These are phyloP conservation scores for Diaporthe citrichinensis DNA, from an alignment of 2,329 filamentous ascomycete species.

Conservation along the genomic window DNA sequence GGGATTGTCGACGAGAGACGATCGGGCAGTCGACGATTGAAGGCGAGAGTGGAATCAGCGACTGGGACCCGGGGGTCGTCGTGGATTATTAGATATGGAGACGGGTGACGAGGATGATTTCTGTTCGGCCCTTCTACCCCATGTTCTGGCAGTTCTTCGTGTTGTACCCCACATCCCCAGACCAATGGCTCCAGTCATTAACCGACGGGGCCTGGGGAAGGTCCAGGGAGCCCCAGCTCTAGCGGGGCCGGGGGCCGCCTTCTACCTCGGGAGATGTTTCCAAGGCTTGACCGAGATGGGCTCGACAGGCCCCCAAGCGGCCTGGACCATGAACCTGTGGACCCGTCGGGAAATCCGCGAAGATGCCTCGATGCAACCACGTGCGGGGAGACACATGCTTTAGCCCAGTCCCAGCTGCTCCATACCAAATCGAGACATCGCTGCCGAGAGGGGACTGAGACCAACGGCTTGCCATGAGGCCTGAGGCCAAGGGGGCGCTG, in stretches of 20 bases:
- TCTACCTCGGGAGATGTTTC: background rate
- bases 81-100: slow-evolving; percentile 24
- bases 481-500: background rate
- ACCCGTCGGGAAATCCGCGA: slow-evolving; percentile 16
- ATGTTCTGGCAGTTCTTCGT: background rate
- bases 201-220: slow-evolving; percentile 29
- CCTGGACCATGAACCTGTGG: background rate
- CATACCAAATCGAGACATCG: slow-evolving; percentile 19
- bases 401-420: background rate
- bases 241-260: background rate
- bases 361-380: background rate
- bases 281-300: background rate
- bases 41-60: background rate
- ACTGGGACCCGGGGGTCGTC: background rate
- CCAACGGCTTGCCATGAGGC: background rate
- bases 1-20: background rate
- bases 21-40: background rate
- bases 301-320: background rate
- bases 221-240: background rate
- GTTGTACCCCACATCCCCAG: slow-evolving; percentile 28
- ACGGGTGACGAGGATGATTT: slow-evolving; percentile 14
- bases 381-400: slow-evolving; percentile 11
- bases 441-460: background rate
- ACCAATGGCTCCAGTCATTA: slow-evolving; percentile 29
- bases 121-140: slow-evolving; percentile 26